Conservation (phyloP, 139 green algal species). For the Choricystis sp. region DNA sequence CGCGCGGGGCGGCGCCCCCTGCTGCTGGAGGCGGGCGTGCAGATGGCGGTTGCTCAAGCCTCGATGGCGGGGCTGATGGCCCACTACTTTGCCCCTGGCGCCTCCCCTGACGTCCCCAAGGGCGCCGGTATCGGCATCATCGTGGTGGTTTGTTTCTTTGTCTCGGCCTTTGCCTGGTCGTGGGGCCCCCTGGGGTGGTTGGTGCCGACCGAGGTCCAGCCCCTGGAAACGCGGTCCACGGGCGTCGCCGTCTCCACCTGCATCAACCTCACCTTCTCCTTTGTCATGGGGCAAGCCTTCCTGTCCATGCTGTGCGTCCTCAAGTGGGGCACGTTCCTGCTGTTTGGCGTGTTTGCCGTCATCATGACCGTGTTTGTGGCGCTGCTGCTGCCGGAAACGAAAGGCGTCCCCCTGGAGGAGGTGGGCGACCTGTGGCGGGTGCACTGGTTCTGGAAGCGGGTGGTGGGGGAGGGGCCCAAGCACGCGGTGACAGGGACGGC, state of each 20-base stretch:
- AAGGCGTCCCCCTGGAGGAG: constrained; percentile 40
- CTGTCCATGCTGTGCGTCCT: constrained; percentile 43
- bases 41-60: constrained; percentile 37
- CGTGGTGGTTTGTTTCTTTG: constrained; percentile 54
- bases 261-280: constrained; percentile 45
- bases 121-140: constrained; percentile 21
- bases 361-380: constrained; percentile 44
- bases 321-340: constrained; percentile 46
- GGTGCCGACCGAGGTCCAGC: constrained; percentile 39
- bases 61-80: constrained; percentile 16
- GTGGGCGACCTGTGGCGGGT: constrained; percentile 17
- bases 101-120: constrained; percentile 8
- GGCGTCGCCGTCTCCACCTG: constrained; percentile 23
- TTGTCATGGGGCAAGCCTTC: constrained; percentile 57
- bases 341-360: constrained; percentile 41
- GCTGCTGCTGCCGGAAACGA: constrained; percentile 50
- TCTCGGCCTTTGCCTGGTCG: constrained; percentile 53
- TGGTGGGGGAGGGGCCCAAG: not conserved
- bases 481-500: too few relatives aligned
- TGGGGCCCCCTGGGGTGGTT: constrained; percentile 60
- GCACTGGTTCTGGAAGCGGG: constrained; percentile 22
- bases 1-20: constrained; percentile 21
- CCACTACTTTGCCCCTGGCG: constrained; percentile 10
- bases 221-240: constrained; percentile 26
- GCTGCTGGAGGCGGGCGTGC: constrained; percentile 38